Evolutionary conservation across 805 yeast species (phyloP).

Genomic region (Candida nanaspora): DNA sequence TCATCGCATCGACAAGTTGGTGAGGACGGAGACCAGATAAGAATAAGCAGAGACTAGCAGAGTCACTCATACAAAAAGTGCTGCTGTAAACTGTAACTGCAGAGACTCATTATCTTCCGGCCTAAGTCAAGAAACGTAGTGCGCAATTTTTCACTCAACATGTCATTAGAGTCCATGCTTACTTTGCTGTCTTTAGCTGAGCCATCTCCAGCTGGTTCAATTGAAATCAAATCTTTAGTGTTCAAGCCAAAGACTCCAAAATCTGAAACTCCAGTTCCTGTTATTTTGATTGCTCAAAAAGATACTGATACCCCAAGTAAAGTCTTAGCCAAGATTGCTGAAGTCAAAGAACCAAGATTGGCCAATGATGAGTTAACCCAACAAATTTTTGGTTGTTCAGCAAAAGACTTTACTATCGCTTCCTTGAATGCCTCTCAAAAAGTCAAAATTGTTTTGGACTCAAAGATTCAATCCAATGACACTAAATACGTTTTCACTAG

Average conservation of each 20-base stretch:
- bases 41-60: no score
- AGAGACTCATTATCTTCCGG: no score
- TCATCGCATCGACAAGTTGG: no score
- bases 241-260: conserved; percentile 91
- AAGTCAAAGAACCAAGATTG: conserved; percentile 77
- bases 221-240: conserved; percentile 65
- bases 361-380: conserved; percentile 76
- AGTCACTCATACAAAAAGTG: no score
- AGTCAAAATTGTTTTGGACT: conserved; percentile 54
- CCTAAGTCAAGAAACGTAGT: no score
- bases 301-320: conserved; percentile 64
- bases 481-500: conserved; percentile 38
- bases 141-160: no score
- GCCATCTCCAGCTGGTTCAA: conserved; percentile 42
- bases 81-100: no score
- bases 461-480: conserved; percentile 35
- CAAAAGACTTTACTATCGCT: conserved; percentile 60
- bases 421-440: conserved; percentile 43
- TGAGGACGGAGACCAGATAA: no score
- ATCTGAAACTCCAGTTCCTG: conserved; percentile 69
- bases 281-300: conserved; percentile 70
- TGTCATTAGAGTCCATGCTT: conserved; percentile 66
- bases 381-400: conserved; percentile 48
- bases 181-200: conserved; percentile 58
- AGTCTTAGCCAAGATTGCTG: conserved; percentile 57